These are phyloP conservation scores for Hanseniaspora guilliermondii DNA, from an alignment of 805 yeast genomes.

Conservation along the genomic window DNA sequence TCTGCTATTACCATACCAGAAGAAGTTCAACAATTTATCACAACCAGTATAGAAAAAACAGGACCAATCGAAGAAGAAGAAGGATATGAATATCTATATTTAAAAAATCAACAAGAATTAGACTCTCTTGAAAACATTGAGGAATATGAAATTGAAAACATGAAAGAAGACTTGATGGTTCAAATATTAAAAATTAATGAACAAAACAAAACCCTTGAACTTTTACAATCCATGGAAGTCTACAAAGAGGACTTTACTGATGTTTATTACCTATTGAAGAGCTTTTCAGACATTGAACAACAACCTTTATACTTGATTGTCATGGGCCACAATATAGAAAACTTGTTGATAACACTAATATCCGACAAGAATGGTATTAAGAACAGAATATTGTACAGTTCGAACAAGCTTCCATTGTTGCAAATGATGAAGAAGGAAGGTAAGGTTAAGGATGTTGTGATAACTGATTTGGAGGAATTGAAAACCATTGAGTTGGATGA, in stretches of 20 bases:
- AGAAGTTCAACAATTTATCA: constrained; percentile 3
- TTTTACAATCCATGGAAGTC: constrained; percentile 24
- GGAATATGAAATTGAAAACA: constrained; percentile 1
- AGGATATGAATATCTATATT: constrained; percentile 3
- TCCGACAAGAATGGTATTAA: constrained; percentile 78
- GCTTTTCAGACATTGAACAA: constrained; percentile 25
- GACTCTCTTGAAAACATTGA: constrained; percentile 2
- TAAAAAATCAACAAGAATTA: neutral
- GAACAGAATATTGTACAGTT: constrained; percentile 86
- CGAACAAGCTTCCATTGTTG: constrained; percentile 65
- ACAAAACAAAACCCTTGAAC: constrained; percentile 23
- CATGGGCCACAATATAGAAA: constrained; percentile 9
- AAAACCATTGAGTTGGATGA: constrained; percentile 7
- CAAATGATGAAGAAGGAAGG: constrained; percentile 54
- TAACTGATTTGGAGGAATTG: constrained; percentile 28
- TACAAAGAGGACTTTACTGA: constrained; percentile 29
- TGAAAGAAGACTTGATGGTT: constrained; percentile 3
- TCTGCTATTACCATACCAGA: constrained; percentile 8
- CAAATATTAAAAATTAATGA: constrained; percentile 25
- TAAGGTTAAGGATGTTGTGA: constrained; percentile 27
- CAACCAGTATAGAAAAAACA: neutral
- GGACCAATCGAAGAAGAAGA: constrained; percentile 4
- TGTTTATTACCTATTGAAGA: constrained; percentile 21
- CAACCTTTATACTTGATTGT: constrained; percentile 41
- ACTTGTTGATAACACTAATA: constrained; percentile 47